Evolutionary conservation across 2,329 filamentous ascomycete genomes (phyloP), one percentile per base, ranked within the genome.

Genomic region (Cytospora piceae): DNA sequence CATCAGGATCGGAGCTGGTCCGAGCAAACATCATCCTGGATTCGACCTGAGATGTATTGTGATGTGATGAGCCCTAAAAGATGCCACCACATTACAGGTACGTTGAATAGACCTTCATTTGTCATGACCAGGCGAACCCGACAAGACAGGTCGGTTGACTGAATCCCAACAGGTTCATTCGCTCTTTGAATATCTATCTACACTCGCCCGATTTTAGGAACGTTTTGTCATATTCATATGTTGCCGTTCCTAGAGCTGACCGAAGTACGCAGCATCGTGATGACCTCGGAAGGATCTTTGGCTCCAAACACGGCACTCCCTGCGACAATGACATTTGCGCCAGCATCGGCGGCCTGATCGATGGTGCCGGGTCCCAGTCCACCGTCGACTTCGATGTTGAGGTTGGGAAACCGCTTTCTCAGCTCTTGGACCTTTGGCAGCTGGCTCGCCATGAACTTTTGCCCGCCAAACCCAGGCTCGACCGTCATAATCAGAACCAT

Each of bases 401-500:
- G 81, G 7, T 97, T 86, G 2, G 95, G 94, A 76, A 98, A 99
- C 73, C 87, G 88, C 75, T 89, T 81, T 67, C 95, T 88, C 71
- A 99, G 83, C 49, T 90, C 93, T 70, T 90, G 80, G 29, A 99
- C 95, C 81, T 99, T 99, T 75, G 94, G 93, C 71, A 99, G 87
- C 81, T 97, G 93, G 8, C 92, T 92, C 15, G 93, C 89, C 93
- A 98, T 98, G 83, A 99, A 99, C 75, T 97, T 97, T 77, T 99
- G 95, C 8, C 95, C 95, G 69, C 95, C 95, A 75, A 99, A 99
- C 55, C 95, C 95, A 54, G 95, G 95, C 79, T 99, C 87, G 53
- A 99, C 95, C 1, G 95, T 99, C 95, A 99, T 99, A 67, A 99
- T 87, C 22, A 99, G 88, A 46, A 97, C 93, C 95, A 99, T 99